Conservation (phyloP, 2,329 filamentous ascomycete genomes). For the Lecanoromycetidae sp. region DNA sequence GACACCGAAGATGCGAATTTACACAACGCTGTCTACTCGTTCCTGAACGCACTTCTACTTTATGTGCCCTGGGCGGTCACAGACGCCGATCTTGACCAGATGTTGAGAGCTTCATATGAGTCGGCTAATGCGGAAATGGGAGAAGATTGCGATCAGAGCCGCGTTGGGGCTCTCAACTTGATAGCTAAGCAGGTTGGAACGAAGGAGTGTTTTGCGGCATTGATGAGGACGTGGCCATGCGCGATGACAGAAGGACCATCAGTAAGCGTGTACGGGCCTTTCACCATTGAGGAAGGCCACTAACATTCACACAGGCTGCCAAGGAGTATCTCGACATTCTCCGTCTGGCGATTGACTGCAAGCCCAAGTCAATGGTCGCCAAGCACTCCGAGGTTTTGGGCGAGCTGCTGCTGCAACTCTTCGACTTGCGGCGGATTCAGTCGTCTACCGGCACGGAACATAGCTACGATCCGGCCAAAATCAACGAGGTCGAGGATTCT, state of each 20-base stretch:
- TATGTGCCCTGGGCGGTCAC: constrained; percentile 85
- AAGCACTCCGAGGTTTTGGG: constrained; percentile 64
- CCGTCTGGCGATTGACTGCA: constrained; percentile 58
- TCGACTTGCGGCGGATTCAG: constrained; percentile 37
- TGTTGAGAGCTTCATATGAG: constrained; percentile 59
- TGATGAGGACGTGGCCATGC: constrained; percentile 59
- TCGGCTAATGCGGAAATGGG: constrained; percentile 55
- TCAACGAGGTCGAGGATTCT: constrained; percentile 48
- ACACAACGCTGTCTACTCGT: constrained; percentile 70
- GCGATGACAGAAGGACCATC: constrained; percentile 51
- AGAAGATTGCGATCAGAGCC: constrained; percentile 50
- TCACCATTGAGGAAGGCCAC: background rate
- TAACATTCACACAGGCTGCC: constrained; percentile 39
- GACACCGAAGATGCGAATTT: constrained; percentile 48
- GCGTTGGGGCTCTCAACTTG: constrained; percentile 57
- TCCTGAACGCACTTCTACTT: constrained; percentile 67
- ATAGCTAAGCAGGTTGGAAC: constrained; percentile 67
- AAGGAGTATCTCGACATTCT: constrained; percentile 59
- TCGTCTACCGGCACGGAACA: constrained; percentile 22
- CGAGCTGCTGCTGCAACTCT: constrained; percentile 42
- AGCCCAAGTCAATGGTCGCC: constrained; percentile 64
- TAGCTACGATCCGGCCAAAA: constrained; percentile 36
- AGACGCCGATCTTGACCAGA: constrained; percentile 56
- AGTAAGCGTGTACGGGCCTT: constrained; percentile 37
- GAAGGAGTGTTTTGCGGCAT: constrained; percentile 59